These are phyloP conservation scores for Saccharomycodes ludwigii DNA, from an alignment of 805 yeast genomes.

Conservation along the genomic window DNA sequence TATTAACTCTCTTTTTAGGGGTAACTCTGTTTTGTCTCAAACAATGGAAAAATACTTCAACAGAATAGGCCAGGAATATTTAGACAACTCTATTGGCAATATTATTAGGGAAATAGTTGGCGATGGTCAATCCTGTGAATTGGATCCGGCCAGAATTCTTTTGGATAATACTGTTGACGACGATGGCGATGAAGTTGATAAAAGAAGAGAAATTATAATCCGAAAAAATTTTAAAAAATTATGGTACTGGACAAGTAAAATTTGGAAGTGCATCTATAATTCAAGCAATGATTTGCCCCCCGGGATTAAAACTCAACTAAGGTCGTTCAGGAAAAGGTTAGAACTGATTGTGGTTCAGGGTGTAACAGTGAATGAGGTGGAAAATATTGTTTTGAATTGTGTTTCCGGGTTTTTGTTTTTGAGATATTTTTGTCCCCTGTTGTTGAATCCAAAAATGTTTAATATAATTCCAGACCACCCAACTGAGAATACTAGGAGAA, in stretches of 20 bases:
- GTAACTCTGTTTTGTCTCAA: slow-evolving; percentile 73
- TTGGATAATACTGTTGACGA: neutral
- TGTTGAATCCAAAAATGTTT: slow-evolving; percentile 79
- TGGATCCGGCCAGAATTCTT: slow-evolving; percentile 56
- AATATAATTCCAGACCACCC: slow-evolving; percentile 61
- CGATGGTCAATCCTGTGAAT: slow-evolving; percentile 51
- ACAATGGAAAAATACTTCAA: slow-evolving; percentile 67
- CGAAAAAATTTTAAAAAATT: slow-evolving; percentile 38
- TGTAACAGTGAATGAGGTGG: slow-evolving; percentile 38
- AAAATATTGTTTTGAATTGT: slow-evolving; percentile 47
- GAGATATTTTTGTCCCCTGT: slow-evolving; percentile 82
- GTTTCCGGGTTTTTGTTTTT: slow-evolving; percentile 75
- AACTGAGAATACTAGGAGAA: slow-evolving; percentile 57
- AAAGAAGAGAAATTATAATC: slow-evolving; percentile 25
- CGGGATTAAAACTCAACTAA: slow-evolving; percentile 51
- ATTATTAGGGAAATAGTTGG: slow-evolving; percentile 44
- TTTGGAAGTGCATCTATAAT: slow-evolving; percentile 55
- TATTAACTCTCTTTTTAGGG: slow-evolving; percentile 63
- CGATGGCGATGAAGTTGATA: slow-evolving; percentile 20
- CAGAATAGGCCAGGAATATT: slow-evolving; percentile 66
- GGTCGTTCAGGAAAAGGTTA: slow-evolving; percentile 47
- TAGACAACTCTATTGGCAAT: slow-evolving; percentile 62
- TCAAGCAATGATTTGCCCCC: slow-evolving; percentile 69
- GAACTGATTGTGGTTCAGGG: slow-evolving; percentile 32
- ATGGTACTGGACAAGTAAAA: slow-evolving; percentile 34